Conservation (phyloP, 768 basidiomycete species). For the Leccinellum albellum region DNA sequence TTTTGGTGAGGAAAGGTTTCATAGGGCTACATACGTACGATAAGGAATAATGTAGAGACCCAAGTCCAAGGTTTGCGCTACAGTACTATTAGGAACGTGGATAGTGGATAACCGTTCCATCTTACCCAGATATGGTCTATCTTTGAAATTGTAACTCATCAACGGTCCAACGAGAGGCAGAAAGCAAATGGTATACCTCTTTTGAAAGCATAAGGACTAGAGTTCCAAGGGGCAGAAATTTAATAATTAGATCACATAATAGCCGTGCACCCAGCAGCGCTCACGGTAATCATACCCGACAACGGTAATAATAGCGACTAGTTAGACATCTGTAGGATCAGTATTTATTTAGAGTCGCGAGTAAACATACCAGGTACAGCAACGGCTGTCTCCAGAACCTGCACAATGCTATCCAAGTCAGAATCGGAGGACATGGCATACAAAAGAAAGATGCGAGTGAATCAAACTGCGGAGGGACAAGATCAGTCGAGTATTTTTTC, state of each 20-base stretch:
- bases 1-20: not conserved
- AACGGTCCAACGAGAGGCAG: not conserved
- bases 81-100: not conserved
- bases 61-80: not conserved
- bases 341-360: not conserved
- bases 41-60: not conserved
- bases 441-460: not conserved
- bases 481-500: not conserved
- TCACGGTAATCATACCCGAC: constrained; percentile 19
- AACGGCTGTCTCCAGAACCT: not conserved
- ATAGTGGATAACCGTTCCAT: not conserved
- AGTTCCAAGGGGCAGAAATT: not conserved
- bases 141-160: not conserved
- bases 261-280: not conserved
- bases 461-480: not conserved
- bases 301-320: constrained; percentile 4
- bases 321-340: not conserved
- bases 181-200: constrained; percentile 2
- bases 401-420: not conserved
- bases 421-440: not conserved
- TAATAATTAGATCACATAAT: not conserved
- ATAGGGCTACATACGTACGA: not conserved
- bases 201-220: constrained; percentile 11
- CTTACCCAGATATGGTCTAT: constrained; percentile 3
- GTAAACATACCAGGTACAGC: not conserved